Base-by-base conservation (phyloP, 768 basidiomycete genomes). In the Polyporus arcularius region DNA sequence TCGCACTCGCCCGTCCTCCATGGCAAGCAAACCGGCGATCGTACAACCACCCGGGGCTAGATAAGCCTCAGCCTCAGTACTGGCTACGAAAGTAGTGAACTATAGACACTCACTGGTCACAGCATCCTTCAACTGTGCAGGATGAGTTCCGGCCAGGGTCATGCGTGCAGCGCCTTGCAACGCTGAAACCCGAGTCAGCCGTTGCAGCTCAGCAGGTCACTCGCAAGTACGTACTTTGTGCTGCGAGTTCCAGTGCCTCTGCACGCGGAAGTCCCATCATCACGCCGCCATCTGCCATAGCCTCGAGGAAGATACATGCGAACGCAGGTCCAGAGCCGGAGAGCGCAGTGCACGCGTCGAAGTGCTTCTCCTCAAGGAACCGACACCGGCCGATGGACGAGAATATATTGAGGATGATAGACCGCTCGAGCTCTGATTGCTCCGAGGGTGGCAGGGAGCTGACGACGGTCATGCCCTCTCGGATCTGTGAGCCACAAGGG, bases 251-350 rank as follows among this genome's bases (percentile, higher is more conserved):
- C 45, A 98, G 76, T 4, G 97, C 95, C 74, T 98, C 97, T 2
- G 87, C 85, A 62, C 97, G 81, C 3, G 97, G 97, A 53, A 99
- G 76, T 32, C 97, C 97, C 97, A 98, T 98, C 96, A 99, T 98
- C 48, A 98, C 97, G 46, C 95, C 97, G 30, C 97, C 97, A 73
- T 98, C 97, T 1, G 94, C 90, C 95, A 99, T 97, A 0, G 97
- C 96, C 74, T 99, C 97, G 64, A 99, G 81, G 68, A 98, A 94
- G 51, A 98, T 87, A 66, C 94, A 95, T 0, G 94, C 95, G 74
- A 99, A 98, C 0, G 97, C 97, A 41, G 97, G 97, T 0, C 97
- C 97, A 7, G 94, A 94, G 0, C 96, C 97, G 15, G 92, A 94
- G 3, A 99, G 81, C 11, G 97, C 97, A 0, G 97, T 99, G 72